Conservation (phyloP, 768 basidiomycete species). For the Pulveroboletus ravenelii region DNA sequence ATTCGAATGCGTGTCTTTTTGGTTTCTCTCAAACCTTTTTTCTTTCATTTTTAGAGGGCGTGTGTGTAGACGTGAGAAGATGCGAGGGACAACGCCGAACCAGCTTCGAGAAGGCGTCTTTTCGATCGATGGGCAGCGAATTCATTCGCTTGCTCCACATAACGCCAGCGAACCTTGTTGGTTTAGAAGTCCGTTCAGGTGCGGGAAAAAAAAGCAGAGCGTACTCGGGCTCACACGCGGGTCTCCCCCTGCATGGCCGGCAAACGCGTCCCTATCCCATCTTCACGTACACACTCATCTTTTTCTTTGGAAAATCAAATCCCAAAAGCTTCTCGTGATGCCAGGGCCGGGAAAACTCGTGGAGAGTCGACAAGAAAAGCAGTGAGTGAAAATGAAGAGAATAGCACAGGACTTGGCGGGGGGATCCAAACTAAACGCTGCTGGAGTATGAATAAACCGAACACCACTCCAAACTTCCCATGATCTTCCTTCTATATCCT, state of each 20-base stretch:
- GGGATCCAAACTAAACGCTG: constrained; percentile 1
- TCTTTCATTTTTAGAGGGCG: not conserved
- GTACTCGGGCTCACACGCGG: no score
- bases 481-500: not conserved
- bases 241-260: not conserved
- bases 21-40: no score
- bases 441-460: not conserved
- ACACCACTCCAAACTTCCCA: not conserved
- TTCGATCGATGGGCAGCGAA: not conserved
- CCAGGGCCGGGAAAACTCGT: not conserved
- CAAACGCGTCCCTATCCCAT: not conserved
- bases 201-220: not conserved
- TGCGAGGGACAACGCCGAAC: not conserved
- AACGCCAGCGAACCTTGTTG: constrained; percentile 4
- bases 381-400: not conserved
- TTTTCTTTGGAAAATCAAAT: constrained; percentile 20
- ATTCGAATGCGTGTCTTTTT: not conserved
- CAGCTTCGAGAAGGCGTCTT: not conserved
- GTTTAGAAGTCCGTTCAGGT: not conserved
- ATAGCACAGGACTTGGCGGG: not conserved
- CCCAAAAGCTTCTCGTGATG: constrained; percentile 14
- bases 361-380: not conserved
- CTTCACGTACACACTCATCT: not conserved
- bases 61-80: not conserved
- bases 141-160: not conserved